These are phyloP conservation scores for Nissolia schottii DNA, from an alignment of 306 rosid species.

Conservation along the genomic window DNA sequence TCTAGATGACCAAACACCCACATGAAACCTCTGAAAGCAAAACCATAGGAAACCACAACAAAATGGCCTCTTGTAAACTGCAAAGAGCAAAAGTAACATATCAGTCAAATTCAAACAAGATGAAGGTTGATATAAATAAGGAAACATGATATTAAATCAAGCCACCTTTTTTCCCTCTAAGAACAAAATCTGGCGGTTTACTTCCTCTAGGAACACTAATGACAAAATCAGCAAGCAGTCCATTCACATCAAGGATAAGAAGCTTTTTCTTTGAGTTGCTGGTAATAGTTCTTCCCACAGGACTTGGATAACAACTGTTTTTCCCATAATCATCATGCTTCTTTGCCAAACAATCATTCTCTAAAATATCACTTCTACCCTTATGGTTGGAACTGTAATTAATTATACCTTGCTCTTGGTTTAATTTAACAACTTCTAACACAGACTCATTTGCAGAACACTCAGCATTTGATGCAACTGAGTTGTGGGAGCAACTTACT, in stretches of 20 bases:
- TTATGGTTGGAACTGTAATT: background rate
- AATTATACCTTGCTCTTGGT: slow-evolving; percentile 5
- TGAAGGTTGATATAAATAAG: background rate
- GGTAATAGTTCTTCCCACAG: slow-evolving; percentile 30
- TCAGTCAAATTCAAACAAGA: slow-evolving; percentile 23
- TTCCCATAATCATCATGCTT: background rate
- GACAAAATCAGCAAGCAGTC: slow-evolving; percentile 81
- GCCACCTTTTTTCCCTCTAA: slow-evolving; percentile 52
- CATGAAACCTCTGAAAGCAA: slow-evolving; percentile 79
- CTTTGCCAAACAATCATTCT: slow-evolving; percentile 14
- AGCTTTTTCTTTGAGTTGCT: slow-evolving; percentile 57
- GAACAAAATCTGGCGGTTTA: slow-evolving; percentile 34
- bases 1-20: slow-evolving; percentile 96
- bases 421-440: slow-evolving; percentile 20
- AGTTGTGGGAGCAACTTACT: background rate
- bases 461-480: slow-evolving; percentile 18
- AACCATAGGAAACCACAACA: slow-evolving; percentile 75
- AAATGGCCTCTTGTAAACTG: slow-evolving; percentile 93
- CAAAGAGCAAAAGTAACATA: background rate
- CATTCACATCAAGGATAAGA: slow-evolving; percentile 91
- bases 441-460: slow-evolving; percentile 6
- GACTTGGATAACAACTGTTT: background rate
- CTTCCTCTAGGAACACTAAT: background rate
- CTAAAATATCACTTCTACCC: slow-evolving; percentile 1
- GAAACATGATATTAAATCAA: slow-evolving; percentile 16